Evolutionary conservation across 2,329 filamentous ascomycete species (phyloP), one percentile per base, ranked within the genome.

Genomic region (Fusarium papillatum): DNA sequence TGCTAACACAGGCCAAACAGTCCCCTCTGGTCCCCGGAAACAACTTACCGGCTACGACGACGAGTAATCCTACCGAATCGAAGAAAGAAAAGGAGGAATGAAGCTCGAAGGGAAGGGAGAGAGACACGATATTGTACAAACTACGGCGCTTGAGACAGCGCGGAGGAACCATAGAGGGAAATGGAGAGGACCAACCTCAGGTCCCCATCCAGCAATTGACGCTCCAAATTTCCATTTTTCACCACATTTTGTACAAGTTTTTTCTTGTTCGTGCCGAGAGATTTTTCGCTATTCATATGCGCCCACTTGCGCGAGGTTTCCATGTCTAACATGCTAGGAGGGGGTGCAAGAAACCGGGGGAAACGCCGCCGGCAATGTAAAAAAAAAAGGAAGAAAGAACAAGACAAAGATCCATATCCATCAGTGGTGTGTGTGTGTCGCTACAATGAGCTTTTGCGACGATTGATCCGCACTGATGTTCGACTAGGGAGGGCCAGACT

Each of bases 41-140:
- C 86, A 87, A 75, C 78, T 93, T 74, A 88, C 85, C 55, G 91
- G 90, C 70, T 93, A 91, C 82, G 91, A 91, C 79, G 91, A 93
- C 80, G 87, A 87, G 73, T 84, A 80, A 81, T 73, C 38, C 46
- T 29, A 64, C 61, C 53, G 53, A 68, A 71, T 57, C 46, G 34
- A 66, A 36, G 73, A 36, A 57, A 36, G 62, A 41, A 48, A 64
- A 24, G 41, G 53, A 69, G 68, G 53, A 67, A 72, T 19, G 24
- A 71, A 66, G 64, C 64, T 66, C 63, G 24, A 68, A 22, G 57
- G 50, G 50, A 55, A 36, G 34, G 41, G 63, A 48, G 48, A 46
- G 62, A 43, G 64, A 53, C 65, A 65, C 67, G 65, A 68, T 63
- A 53, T 76, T 80, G 79, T 80, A 80, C 78, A 78, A 78, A 79